A percentile compares a stretch with the other conserved stretches of the same genome.
phyloP scores from a whole-genome alignment of 2,329 filamentous ascomycete genomes.

The Pestalotiopsis sp. region DNA sequence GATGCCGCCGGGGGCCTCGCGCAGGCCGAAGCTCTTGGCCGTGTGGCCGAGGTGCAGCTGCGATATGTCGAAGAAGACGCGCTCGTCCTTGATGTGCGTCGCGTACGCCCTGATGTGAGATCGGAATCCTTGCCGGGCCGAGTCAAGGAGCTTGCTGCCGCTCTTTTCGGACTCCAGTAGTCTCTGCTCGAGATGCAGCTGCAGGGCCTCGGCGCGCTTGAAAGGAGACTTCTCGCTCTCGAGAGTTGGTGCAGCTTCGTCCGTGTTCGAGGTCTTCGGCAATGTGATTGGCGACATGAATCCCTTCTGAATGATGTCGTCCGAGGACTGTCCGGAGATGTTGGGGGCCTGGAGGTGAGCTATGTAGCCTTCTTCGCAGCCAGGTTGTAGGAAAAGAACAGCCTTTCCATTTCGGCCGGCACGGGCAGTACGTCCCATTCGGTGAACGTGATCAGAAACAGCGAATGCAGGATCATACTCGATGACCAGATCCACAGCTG shows the following conservation, averaged over 20 bases:
- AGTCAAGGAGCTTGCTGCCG: slow-evolving; percentile 65
- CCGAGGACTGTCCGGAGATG: slow-evolving; percentile 53
- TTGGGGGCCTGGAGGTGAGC: slow-evolving; percentile 60
- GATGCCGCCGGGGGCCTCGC: slow-evolving; percentile 87
- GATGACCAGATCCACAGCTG: slow-evolving; percentile 90
- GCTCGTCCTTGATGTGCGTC: slow-evolving; percentile 85
- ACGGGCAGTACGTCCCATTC: slow-evolving; percentile 91
- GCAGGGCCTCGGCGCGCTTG: slow-evolving; percentile 54
- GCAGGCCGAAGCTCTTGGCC: slow-evolving; percentile 88
- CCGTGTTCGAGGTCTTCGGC: slow-evolving; percentile 53
- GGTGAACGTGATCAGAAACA: slow-evolving; percentile 89
- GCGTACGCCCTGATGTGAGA: slow-evolving; percentile 94
- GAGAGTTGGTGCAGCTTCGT: slow-evolving; percentile 59
- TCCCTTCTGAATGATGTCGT: slow-evolving; percentile 64
- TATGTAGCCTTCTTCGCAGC: slow-evolving; percentile 90
- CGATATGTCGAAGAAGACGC: slow-evolving; percentile 88
- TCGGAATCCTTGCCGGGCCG: slow-evolving; percentile 83
- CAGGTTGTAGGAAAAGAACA: slow-evolving; percentile 86
- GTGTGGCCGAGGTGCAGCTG: slow-evolving; percentile 89
- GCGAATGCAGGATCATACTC: slow-evolving; percentile 97
- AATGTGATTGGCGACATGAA: slow-evolving; percentile 63
- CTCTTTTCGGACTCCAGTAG: slow-evolving; percentile 43
- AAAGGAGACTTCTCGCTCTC: slow-evolving; percentile 46
- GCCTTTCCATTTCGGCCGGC: slow-evolving; percentile 87
- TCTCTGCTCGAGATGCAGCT: slow-evolving; percentile 62